Base-by-base conservation (phyloP, 441 rosid species). In the Mallotus repandus region DNA sequence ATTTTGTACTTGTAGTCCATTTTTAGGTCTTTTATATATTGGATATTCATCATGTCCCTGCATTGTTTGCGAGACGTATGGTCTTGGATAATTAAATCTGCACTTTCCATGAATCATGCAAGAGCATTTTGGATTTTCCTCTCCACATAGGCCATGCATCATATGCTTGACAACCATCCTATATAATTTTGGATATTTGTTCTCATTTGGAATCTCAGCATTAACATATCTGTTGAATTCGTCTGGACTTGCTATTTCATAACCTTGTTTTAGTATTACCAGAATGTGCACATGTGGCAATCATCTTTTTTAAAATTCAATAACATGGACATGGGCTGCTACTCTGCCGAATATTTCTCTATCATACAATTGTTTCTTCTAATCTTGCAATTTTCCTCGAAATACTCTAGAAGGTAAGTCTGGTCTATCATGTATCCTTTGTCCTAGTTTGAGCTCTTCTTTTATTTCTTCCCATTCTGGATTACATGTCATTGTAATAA, bases 81-180 rank as follows among this genome's bases (percentile, higher is more conserved):
- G 29, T 25, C 29, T 25, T 25, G 29, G 2, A 25, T 25, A 25
- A 25, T 25, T 25, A 25, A 25, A 25, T 25, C 2, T 25, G 29
- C 29, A 25, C 29, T 25, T 25, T 25, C 29, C 29, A 25, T 25
- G 1, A 62, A 41, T 41, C 48, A 62, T 38, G 16, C 66, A 65
- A 4, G 11, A 9, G n/a, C 9, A 65, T 3, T 29, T 65, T 0
- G 12, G 5, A 46, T 65, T 65, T 14, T 21, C 4, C 8, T 65
- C 38, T 21, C 56, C 38, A 9, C 58, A 66, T 2, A 45, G 70
- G 5, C 58, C 57, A 7, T 66, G 70, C 58, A 66, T 66, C 21
- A 66, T 49, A 19, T 66, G 70, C 14, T 64, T 64, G n/a, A 29
- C 25, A 1, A 64, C 68, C 25, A 64, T 13, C 9, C n/a, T 10